Evolutionary conservation across 1,284 basidiomycete species (phyloP).

Genomic region (Phaffia rhodozyma): DNA sequence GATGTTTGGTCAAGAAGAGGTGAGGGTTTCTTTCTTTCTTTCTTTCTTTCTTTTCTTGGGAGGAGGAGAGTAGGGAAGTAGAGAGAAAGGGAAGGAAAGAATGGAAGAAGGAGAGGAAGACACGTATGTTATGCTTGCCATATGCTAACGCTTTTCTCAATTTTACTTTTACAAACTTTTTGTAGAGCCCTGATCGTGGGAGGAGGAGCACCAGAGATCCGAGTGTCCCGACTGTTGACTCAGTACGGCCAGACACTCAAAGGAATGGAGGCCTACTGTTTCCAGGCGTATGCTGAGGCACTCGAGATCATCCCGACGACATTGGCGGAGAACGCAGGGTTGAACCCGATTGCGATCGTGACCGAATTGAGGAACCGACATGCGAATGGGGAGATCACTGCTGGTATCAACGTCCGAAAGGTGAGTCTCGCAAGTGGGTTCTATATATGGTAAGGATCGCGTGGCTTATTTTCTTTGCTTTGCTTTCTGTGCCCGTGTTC

Average conservation of each 20-base stretch:
- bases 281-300: conserved; percentile 95
- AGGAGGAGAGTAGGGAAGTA: too few species aligned
- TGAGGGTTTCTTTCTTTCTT: conserved; percentile 32
- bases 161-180: too few species aligned
- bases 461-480: neutral
- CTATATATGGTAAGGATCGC: neutral
- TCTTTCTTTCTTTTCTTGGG: neutral
- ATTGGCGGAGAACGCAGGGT: conserved; percentile 92
- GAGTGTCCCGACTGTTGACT: conserved; percentile 84
- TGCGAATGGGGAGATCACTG: conserved; percentile 83
- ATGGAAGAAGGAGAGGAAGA: neutral
- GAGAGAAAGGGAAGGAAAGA: neutral
- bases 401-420: conserved; percentile 97
- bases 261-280: conserved; percentile 98
- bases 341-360: conserved; percentile 96
- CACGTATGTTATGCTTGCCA: neutral
- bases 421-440: conserved; percentile 37
- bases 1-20: conserved; percentile 98
- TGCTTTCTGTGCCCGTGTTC: neutral
- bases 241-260: conserved; percentile 88
- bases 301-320: conserved; percentile 97
- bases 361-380: conserved; percentile 96
- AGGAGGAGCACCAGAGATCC: conserved; percentile 95
- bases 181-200: conserved; percentile 84
- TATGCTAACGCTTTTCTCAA: conserved; percentile 13